Evolutionary conservation across 2,329 filamentous ascomycete species (phyloP), one percentile per base, ranked within the genome.

Genomic region (Sporothrix inflata): DNA sequence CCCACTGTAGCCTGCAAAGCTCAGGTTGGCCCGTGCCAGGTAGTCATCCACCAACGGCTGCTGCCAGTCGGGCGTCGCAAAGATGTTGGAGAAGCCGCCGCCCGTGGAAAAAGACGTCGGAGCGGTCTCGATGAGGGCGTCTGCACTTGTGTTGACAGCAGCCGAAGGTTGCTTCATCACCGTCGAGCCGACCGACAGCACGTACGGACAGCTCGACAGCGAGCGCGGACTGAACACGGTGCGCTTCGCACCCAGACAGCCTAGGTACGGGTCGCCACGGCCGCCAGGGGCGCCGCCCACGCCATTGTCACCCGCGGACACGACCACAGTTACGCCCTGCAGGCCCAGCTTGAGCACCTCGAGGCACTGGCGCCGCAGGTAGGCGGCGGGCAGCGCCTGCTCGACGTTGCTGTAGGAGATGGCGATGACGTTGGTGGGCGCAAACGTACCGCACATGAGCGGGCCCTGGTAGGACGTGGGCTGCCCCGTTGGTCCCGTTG

Each of bases 401-500:
- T 90, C 87, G 61, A 84, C 82, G 55, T 84, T 84, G 57, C 86
- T 86, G 76, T 89, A 88, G 2, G 84, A 86, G 74, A 90, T 86
- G 45, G 83, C 84, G 73, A 88, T 83, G 6, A 89, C 87, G 74
- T 88, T 87, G 8, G 87, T 86, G 1, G 86, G 85, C 75, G 84
- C 81, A 79, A 78, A 79, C 7, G 57, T 40, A 55, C 76, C 77
- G 74, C 78, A 81, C 73, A 77, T 76, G 14, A 80, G 77, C 65
- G 78, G 72, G 9, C 84, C 84, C 73, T 84, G 83, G 78, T 86
- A 88, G n/a, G 84, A 85, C 21, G n/a, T 24, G 9, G 12, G n/a
- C 21, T 8, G 6, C 57, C 4, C 34, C 34, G 19, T 40, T 21
- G 30, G 11, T 34, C 45, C 19, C 14, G 45, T 19, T 5, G 45